phyloP scores from a whole-genome alignment of 78 protist species.

The Protostelium mycophagum region DNA sequence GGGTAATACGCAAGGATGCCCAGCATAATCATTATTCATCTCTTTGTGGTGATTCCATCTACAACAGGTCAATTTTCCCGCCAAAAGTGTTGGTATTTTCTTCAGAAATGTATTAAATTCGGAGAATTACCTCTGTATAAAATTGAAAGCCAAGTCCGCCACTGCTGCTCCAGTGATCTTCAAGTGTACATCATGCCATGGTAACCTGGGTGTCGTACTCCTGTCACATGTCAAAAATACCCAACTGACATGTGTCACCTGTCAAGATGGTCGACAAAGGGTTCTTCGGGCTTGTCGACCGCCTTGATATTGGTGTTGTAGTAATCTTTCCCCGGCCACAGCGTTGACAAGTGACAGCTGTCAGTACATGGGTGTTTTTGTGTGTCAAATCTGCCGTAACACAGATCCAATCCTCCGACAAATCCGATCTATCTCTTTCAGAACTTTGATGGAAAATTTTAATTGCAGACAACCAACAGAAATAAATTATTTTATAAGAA shows the following conservation, averaged over 20 bases:
- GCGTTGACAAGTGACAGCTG: constrained; percentile 16
- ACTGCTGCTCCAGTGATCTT: constrained; percentile 35
- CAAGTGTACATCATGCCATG: constrained; percentile 60
- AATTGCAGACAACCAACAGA: no score
- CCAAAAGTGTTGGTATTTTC: no score
- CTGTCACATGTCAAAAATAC: neutral
- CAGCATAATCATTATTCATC: neutral
- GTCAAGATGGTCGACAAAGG: constrained; percentile 5
- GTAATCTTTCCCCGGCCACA: constrained; percentile 66
- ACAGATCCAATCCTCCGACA: constrained; percentile 58
- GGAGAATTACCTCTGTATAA: constrained; percentile 68
- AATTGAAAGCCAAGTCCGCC: constrained; percentile 56
- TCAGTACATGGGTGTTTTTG: constrained; percentile 50
- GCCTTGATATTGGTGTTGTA: constrained; percentile 40
- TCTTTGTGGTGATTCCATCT: constrained; percentile 69
- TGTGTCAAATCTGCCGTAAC: constrained; percentile 53
- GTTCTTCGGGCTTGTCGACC: constrained; percentile 12
- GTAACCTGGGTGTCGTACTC: constrained; percentile 42
- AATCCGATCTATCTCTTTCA: no score
- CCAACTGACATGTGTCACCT: neutral
- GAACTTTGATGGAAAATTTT: no score
- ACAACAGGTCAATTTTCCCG: no score
- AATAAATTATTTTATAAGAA: no score
- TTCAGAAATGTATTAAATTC: no score
- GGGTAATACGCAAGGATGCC: neutral